Evolutionary conservation across 306 rosid genomes (phyloP).

Genomic region (Heteromeles arbutifolia): DNA sequence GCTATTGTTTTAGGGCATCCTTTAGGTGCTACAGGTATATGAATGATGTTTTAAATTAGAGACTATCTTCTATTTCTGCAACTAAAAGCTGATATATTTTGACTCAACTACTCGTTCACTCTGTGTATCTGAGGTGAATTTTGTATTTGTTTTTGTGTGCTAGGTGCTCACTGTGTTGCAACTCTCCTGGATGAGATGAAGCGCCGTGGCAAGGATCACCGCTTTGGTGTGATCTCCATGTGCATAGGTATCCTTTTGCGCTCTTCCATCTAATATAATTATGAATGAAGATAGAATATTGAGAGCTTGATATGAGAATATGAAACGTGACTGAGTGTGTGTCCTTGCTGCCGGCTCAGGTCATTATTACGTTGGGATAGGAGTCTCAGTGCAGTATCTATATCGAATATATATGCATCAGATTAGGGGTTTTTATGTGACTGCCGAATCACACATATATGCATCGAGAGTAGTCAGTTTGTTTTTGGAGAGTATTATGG

Average conservation of each 20-base stretch:
- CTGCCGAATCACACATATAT: conserved; percentile 8
- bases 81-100: neutral
- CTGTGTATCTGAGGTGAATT: conserved; percentile 19
- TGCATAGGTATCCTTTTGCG: conserved; percentile 60
- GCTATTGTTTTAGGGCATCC: conserved; percentile 96
- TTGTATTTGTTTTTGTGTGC: neutral
- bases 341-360: conserved; percentile 52
- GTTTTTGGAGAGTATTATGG: too few relatives aligned
- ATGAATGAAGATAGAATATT: neutral
- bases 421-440: neutral
- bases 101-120: conserved; percentile 40
- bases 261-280: neutral
- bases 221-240: conserved; percentile 86
- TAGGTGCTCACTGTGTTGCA: conserved; percentile 54
- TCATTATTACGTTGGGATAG: too few relatives aligned
- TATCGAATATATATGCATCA: too few relatives aligned
- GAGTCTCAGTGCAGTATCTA: too few relatives aligned
- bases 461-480: too few relatives aligned
- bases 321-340: neutral
- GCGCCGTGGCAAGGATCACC: conserved; percentile 69
- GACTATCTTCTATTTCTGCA: neutral
- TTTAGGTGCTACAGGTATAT: conserved; percentile 76
- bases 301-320: neutral
- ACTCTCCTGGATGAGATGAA: conserved; percentile 85
- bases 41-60: neutral